Base-by-base conservation (phyloP, 2,329 filamentous ascomycete genomes). In the Lasiodiplodia gonubiensis region DNA sequence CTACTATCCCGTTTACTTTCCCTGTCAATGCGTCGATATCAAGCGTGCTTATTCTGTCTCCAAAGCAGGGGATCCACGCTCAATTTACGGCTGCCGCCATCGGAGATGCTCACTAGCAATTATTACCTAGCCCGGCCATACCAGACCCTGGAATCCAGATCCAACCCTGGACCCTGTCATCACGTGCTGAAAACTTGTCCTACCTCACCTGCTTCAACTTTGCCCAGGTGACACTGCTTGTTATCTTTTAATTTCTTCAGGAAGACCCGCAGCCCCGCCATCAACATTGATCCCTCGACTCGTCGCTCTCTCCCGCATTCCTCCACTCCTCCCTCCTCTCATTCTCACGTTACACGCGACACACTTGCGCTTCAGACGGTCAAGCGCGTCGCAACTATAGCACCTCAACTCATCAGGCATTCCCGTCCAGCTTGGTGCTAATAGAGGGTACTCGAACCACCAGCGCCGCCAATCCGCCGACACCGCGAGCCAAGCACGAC, bases 161-260 rank as follows among this genome's bases (percentile, higher is more conserved):
- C 21, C 12, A 21, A 55, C n/a, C 49, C 27, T 54, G 25, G 27
- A 59, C 37, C 42, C 46, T 48, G 46, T 27, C 46, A 63, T 63
- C 59, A 63, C 59, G 59, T 63, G 59, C 59, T 14, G 18, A 51
- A 61, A 63, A 48, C 59, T 63, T 63, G 59, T 63, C 59, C 59
- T 51, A 63, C 59, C 59, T 30, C 30, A 33, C 30, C 30, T 33
- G 23, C 59, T 33, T 37, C 46, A 27, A 14, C 42, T 63, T 63
- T 21, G 57, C 42, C 42, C 25, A 33, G 27, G 59, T 51, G 10
- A 63, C 59, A 51, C 59, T 35, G 35, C 59, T 63, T 51, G n/a
- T 21, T 33, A n/a, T 48, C 16, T 21, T 23, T 35, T 35, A 35
- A 51, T 51, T 51, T 63, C 46, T 51, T 63, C 42, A 51, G 23